phyloP scores from a whole-genome alignment of 2,329 filamentous ascomycete genomes.

The Lachnellula cervina region DNA sequence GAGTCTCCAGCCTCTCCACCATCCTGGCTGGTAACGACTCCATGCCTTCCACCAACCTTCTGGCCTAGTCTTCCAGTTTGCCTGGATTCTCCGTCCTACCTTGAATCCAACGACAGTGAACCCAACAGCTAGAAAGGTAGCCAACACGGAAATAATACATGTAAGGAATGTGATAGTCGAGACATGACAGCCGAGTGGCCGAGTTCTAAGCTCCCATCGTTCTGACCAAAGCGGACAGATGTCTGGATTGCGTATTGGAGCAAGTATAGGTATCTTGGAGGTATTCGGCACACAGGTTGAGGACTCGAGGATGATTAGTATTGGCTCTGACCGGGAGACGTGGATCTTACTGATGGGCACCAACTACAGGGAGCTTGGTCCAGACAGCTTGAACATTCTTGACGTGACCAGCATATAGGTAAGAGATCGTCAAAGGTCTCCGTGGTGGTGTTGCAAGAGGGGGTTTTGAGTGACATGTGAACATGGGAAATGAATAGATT shows the following conservation, averaged over 20 bases:
- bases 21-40: slow-evolving; percentile 14
- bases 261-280: slow-evolving; percentile 41
- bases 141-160: slow-evolving; percentile 31
- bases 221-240: slow-evolving; percentile 50
- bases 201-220: slow-evolving; percentile 40
- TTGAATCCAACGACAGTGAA: slow-evolving; percentile 7
- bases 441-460: background rate
- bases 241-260: slow-evolving; percentile 45
- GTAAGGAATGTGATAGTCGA: slow-evolving; percentile 39
- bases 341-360: slow-evolving; percentile 22
- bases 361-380: slow-evolving; percentile 25
- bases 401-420: slow-evolving; percentile 46
- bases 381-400: slow-evolving; percentile 46
- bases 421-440: slow-evolving; percentile 35
- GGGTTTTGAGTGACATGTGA: background rate
- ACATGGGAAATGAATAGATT: too few relatives aligned
- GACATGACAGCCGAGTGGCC: slow-evolving; percentile 37
- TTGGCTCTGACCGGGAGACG: background rate
- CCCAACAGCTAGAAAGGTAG: slow-evolving; percentile 25
- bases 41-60: slow-evolving; percentile 31
- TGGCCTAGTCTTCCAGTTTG: slow-evolving; percentile 16
- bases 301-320: slow-evolving; percentile 22
- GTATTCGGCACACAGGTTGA: slow-evolving; percentile 51
- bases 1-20: slow-evolving; percentile 16
- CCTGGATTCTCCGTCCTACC: background rate